Evolutionary conservation across 2,329 filamentous ascomycete genomes (phyloP).

Genomic region (Xylariaceae sp.): DNA sequence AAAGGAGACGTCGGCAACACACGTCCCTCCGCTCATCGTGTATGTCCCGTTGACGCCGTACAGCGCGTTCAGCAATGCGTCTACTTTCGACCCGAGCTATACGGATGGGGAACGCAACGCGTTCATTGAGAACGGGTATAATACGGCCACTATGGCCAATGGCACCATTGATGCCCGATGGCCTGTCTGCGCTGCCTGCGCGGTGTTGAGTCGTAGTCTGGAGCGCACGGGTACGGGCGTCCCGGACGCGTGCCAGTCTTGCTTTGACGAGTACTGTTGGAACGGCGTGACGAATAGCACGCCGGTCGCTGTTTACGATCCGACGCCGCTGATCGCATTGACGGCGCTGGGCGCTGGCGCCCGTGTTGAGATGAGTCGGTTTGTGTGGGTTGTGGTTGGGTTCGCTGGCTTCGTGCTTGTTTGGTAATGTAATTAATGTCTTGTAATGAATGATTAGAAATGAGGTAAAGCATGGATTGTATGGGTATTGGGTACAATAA

Average conservation of each 20-base stretch:
- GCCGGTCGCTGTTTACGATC: slow-evolving; percentile 35
- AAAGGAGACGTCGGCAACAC: slow-evolving; percentile 25
- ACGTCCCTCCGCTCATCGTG: slow-evolving; percentile 61
- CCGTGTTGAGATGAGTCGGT: neutral
- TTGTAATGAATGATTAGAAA: too few species aligned
- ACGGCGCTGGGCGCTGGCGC: slow-evolving; percentile 3
- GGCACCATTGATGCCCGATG: slow-evolving; percentile 67
- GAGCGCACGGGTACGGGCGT: slow-evolving; percentile 62
- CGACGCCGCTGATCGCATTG: slow-evolving; percentile 25
- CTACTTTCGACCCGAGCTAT: slow-evolving; percentile 67
- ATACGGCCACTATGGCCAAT: slow-evolving; percentile 81
- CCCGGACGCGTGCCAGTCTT: slow-evolving; percentile 66
- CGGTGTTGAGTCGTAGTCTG: slow-evolving; percentile 71
- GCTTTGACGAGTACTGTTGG: slow-evolving; percentile 88
- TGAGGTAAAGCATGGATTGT: too few species aligned
- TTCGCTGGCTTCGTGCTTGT: slow-evolving; percentile 4
- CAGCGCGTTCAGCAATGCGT: slow-evolving; percentile 67
- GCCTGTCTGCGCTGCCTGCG: slow-evolving; percentile 82
- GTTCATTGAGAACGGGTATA: slow-evolving; percentile 82
- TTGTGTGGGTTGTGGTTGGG: slow-evolving; percentile 7
- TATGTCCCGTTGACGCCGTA: slow-evolving; percentile 88
- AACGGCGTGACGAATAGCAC: slow-evolving; percentile 56
- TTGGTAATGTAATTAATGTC: neutral
- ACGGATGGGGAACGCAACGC: slow-evolving; percentile 61
- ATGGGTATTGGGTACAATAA: too few species aligned